Percentiles rank a stretch among this genome's conserved stretches.
These are phyloP conservation scores for Hyaloperonospora arabidopsidis DNA, from an alignment of 352 stramenopile species.

Conservation along the genomic window DNA sequence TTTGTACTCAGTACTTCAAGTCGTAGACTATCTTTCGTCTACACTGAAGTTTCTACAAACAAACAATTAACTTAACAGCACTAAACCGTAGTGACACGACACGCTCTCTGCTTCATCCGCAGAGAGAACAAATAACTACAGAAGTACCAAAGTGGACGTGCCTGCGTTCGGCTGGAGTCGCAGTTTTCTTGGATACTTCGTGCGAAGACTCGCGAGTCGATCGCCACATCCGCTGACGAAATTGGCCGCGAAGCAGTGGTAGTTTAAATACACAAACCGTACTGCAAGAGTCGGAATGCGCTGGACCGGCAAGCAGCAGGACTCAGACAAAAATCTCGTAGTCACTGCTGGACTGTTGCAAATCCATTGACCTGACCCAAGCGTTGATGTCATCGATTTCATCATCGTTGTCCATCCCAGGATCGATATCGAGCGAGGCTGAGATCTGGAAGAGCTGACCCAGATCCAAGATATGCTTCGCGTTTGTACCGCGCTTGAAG, in stretches of 20 bases:
- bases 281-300: conserved; percentile 15
- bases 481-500: conserved; percentile 28
- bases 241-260: no score
- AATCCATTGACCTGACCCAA: conserved; percentile 1
- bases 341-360: neutral
- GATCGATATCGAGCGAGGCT: conserved; percentile 1
- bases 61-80: neutral
- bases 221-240: no score
- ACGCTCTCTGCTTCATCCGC: conserved; percentile 4
- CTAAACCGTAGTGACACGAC: neutral
- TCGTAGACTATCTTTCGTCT: conserved; percentile 1
- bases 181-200: conserved; percentile 1
- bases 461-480: conserved; percentile 24
- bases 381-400: conserved; percentile 1
- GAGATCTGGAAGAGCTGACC: conserved; percentile 29
- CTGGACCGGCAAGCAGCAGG: conserved; percentile 6
- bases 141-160: no score
- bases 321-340: no score
- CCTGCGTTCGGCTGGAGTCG: no score
- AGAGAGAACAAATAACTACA: neutral
- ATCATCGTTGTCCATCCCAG: conserved; percentile 4
- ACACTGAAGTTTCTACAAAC: neutral
- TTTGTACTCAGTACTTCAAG: neutral
- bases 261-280: conserved; percentile 25
- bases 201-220: conserved; percentile 18